Base-by-base conservation (phyloP, 441 rosid genomes). In the Pelargonium australe region DNA sequence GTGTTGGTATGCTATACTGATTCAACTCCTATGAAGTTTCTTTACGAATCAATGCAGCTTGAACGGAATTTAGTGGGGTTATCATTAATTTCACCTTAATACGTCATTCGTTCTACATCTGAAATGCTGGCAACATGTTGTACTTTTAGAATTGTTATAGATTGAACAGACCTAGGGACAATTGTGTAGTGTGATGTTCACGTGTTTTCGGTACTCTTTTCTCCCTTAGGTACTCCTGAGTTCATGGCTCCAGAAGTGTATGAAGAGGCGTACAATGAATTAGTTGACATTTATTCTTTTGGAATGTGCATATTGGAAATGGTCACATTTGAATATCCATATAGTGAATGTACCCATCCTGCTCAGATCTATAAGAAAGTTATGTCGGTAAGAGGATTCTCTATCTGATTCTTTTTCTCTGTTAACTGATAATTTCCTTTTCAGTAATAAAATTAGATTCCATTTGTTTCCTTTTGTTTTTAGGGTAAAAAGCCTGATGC, bases 281-380 rank as follows among this genome's bases (percentile, higher is more conserved):
- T 90, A 64, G 99, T 92, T 9, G 99, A 95, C 80, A 85, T 92
- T 70, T 95, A 95, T 77, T 86, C 99, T 0, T 95, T 95, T 25
- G 98, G 99, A 43, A 95, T 95, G 99, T 90, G 98, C 84, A 78
- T 95, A 31, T 77, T 95, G 77, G 99, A 95, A 74, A 89, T 92
- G 98, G 95, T 95, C 63, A 92, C 97, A 31, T 87, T 89, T 75
- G 98, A 95, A 67, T 92, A 90, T 75, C 99, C 99, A 0, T 95
- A 95, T 69, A 87, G 95, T 37, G 99, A 95, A 73, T 95, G 98
- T 79, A 83, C 78, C 23, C 87, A 90, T 70, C 89, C 97, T 69
- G 99, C 95, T 66, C 97, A 95, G 79, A 95, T 95, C 79, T 92
- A 90, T 88, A 95, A 90, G 88, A 95, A 95, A 90, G 99, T 95